Evolutionary conservation across 805 yeast species (phyloP), one percentile per base, ranked within the genome.

Genomic region (Komagataella populi): DNA sequence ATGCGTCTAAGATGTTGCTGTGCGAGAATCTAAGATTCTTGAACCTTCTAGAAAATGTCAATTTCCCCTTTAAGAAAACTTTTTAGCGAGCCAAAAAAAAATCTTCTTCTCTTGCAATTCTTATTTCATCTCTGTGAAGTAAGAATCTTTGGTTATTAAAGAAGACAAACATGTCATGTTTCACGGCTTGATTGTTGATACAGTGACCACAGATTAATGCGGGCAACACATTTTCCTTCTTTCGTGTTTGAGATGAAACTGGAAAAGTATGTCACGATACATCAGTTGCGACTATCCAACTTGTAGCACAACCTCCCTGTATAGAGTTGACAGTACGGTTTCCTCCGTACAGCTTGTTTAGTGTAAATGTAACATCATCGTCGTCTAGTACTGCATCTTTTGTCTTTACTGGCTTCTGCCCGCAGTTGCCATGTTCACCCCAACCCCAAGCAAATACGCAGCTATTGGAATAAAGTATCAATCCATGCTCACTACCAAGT

Each of bases 391-490:
- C 5, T 8, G 14, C 14, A 14, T 7, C n/a, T 8, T 30, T 30
- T 4, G 8, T 30, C 14, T 30, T 14, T 30, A 30, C 5, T 17
- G 48, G 50, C 48, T 63, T 61, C 1, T 51, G 49, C 0, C 96
- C 96, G 66, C 98, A 91, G 62, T 91, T 91, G 0, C 99, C 99
- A 64, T 91, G 99, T 60, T 93, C 98, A 12, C 96, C 97, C 99
- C 99, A 91, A 0, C 99, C 99, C 98, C 98, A 93, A 2, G 90
- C 75, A 51, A 60, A 68, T 0, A 89, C 82, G 6, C 52, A 49
- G 45, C 64, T 57, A 14, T 61, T 55, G 1, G 47, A n/a, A 1
- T 57, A 50, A 6, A 64, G 60, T 8, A 77, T 57, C 16, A 89
- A 58, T 0, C 93, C 95, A 64, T 91, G 99, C 61, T 91, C 98